phyloP scores from a whole-genome alignment of 2,329 filamentous ascomycete genomes.

The Botrytis porri region DNA sequence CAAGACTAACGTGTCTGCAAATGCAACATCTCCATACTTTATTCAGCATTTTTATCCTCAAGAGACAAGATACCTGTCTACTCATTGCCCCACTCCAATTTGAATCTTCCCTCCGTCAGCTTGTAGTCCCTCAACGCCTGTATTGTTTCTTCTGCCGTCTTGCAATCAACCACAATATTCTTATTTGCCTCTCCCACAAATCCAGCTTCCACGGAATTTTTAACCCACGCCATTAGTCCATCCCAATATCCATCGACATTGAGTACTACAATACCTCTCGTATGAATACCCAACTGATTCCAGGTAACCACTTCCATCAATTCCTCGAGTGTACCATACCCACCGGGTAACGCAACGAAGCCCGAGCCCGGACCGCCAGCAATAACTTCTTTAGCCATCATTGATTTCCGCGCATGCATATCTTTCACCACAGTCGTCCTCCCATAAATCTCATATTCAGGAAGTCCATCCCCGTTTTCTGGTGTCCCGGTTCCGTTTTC shows the following conservation, averaged over 20 bases:
- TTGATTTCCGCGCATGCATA: constrained; percentile 93
- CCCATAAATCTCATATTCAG: constrained; percentile 62
- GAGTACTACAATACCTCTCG: constrained; percentile 71
- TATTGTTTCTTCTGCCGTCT: constrained; percentile 69
- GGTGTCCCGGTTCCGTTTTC: constrained; percentile 27
- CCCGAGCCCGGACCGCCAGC: constrained; percentile 77
- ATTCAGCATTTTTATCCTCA: neutral
- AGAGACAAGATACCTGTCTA: neutral
- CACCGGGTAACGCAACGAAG: constrained; percentile 84
- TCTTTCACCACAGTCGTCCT: constrained; percentile 84
- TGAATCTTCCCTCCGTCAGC: constrained; percentile 70
- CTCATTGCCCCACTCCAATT: constrained; percentile 71
- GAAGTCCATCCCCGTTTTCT: constrained; percentile 37
- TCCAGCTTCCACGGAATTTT: constrained; percentile 68
- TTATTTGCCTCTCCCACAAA: constrained; percentile 73
- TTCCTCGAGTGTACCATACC: constrained; percentile 95
- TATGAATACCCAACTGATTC: constrained; percentile 96
- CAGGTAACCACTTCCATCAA: constrained; percentile 88
- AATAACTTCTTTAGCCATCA: constrained; percentile 89
- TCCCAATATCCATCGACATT: constrained; percentile 94
- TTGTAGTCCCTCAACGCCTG: constrained; percentile 69
- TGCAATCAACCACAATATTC: constrained; percentile 75
- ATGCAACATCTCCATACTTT: neutral
- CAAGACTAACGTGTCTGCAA: neutral
- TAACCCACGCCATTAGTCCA: constrained; percentile 78